Evolutionary conservation across 2,329 filamentous ascomycete genomes (phyloP).

Genomic region (Colletotrichum nymphaeae): DNA sequence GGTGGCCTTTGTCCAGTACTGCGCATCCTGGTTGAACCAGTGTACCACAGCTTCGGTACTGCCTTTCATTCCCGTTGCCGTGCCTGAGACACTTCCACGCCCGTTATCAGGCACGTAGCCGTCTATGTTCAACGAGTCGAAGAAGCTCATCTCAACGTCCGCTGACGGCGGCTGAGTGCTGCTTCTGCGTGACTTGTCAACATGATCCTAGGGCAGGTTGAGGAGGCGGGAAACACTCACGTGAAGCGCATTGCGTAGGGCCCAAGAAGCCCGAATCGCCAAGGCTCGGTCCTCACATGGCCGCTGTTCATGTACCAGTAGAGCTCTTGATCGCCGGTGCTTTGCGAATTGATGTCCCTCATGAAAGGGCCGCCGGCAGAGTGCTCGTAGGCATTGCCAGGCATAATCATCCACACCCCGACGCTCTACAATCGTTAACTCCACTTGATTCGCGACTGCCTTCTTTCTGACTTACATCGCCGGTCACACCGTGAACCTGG

Average conservation of each 20-base stretch:
- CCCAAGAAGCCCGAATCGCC: conserved; percentile 67
- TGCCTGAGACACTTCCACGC: conserved; percentile 65
- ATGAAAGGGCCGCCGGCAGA: conserved; percentile 69
- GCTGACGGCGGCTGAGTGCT: conserved; percentile 53
- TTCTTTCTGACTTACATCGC: conserved; percentile 39
- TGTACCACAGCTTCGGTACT: conserved; percentile 65
- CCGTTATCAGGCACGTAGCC: conserved; percentile 62
- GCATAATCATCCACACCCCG: conserved; percentile 62
- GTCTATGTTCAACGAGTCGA: conserved; percentile 60
- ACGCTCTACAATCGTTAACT: conserved; percentile 44
- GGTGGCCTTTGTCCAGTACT: conserved; percentile 67
- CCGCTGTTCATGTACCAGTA: conserved; percentile 73
- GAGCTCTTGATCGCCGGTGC: conserved; percentile 61
- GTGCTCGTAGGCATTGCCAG: conserved; percentile 61
- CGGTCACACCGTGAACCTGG: conserved; percentile 59
- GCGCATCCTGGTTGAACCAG: conserved; percentile 65
- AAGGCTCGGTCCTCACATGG: conserved; percentile 66
- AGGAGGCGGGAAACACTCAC: conserved; percentile 28
- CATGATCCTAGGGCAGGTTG: not conserved
- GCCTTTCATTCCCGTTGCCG: conserved; percentile 60
- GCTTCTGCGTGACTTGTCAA: conserved; percentile 45
- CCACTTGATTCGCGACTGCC: conserved; percentile 13
- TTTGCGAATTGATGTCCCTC: conserved; percentile 67
- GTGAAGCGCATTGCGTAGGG: conserved; percentile 69
- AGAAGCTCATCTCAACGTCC: conserved; percentile 65